These are phyloP conservation scores for Zasmidium cellare DNA, from an alignment of 2,329 filamentous ascomycete species.

Conservation along the genomic window DNA sequence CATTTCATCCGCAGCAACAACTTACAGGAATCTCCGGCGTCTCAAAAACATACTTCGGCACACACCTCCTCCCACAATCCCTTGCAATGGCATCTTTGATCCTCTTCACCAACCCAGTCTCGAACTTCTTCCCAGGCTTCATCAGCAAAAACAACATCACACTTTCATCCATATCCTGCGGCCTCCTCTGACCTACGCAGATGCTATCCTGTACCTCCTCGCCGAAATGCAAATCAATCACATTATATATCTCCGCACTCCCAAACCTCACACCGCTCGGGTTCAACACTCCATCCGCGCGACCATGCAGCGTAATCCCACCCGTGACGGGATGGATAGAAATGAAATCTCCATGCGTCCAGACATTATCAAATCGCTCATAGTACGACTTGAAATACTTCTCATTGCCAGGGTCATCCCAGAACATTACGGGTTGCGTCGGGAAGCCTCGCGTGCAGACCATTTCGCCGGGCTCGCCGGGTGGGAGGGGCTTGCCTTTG, in stretches of 20 bases:
- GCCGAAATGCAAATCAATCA: constrained; percentile 67
- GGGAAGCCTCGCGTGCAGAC: constrained; percentile 70
- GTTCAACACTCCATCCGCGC: constrained; percentile 77
- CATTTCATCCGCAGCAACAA: constrained; percentile 17
- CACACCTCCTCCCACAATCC: constrained; percentile 70
- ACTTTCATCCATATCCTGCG: constrained; percentile 57
- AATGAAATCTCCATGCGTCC: constrained; percentile 83
- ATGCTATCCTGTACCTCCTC: constrained; percentile 68
- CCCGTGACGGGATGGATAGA: constrained; percentile 67
- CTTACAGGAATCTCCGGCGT: constrained; percentile 77
- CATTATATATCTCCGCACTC: constrained; percentile 75
- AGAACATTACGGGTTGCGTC: constrained; percentile 64
- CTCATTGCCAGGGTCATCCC: constrained; percentile 43
- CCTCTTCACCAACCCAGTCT: constrained; percentile 53
- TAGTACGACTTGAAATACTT: constrained; percentile 51
- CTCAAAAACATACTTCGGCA: constrained; percentile 77
- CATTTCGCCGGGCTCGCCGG: constrained; percentile 72
- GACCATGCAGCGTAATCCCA: constrained; percentile 65
- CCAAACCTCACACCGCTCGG: constrained; percentile 78
- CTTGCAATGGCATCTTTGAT: constrained; percentile 66
- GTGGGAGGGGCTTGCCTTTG: constrained; percentile 53
- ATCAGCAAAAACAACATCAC: constrained; percentile 63
- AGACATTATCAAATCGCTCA: constrained; percentile 58
- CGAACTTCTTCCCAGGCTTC: constrained; percentile 59
- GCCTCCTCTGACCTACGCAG: constrained; percentile 74